Conservation (phyloP, 106 monocot genomes). For the Iris macrosiphon region DNA sequence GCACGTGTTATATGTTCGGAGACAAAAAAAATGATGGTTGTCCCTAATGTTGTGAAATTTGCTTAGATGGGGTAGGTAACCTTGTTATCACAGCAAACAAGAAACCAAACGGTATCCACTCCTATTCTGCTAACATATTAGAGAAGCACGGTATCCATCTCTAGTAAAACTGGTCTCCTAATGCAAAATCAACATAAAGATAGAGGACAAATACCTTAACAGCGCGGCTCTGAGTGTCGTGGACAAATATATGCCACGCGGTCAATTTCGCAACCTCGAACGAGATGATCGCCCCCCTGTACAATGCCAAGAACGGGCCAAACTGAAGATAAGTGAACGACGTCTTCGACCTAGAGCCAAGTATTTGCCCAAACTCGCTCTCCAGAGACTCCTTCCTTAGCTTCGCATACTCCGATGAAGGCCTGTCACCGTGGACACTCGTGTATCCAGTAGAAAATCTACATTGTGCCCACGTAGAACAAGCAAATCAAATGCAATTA, state of each 20-base stretch:
- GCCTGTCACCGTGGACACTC: conserved; percentile 77
- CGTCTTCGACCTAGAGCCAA: conserved; percentile 56
- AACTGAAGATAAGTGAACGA: conserved; percentile 53
- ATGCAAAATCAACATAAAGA: background rate
- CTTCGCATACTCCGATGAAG: conserved; percentile 85
- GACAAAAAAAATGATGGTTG: too few relatives aligned
- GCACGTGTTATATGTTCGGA: too few relatives aligned
- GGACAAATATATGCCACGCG: conserved; percentile 63
- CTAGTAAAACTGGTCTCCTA: too few relatives aligned
- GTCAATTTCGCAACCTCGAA: conserved; percentile 77
- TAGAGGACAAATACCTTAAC: conserved; percentile 41
- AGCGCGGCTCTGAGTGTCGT: conserved; percentile 61
- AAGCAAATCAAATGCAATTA: background rate
- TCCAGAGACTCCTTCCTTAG: conserved; percentile 77
- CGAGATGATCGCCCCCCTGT: conserved; percentile 75
- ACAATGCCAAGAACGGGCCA: conserved; percentile 81
- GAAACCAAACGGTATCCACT: too few relatives aligned
- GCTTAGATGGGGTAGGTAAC: too few relatives aligned
- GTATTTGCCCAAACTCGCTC: conserved; percentile 68
- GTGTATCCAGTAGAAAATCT: conserved; percentile 69
- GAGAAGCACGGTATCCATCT: too few relatives aligned
- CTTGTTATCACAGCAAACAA: too few relatives aligned
- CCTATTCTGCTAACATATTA: too few relatives aligned
- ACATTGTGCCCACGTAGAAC: background rate
- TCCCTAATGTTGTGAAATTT: too few relatives aligned